Conservation (phyloP, 208 protist species). For the Leishmania martiniquensis region DNA sequence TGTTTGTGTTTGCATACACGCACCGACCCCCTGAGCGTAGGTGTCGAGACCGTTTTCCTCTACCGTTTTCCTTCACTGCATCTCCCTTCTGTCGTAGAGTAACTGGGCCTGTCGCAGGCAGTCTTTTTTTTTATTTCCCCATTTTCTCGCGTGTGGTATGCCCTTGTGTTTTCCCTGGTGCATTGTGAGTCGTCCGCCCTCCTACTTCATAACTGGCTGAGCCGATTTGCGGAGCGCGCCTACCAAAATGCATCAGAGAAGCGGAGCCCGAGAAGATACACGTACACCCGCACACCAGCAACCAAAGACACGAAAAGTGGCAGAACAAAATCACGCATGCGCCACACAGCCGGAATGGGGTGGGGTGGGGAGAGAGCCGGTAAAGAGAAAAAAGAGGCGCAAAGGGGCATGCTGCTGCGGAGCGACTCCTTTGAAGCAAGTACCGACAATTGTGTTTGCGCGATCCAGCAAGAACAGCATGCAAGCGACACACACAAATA, state of each 20-base stretch:
- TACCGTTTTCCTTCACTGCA: background rate
- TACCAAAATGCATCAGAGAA: too few species aligned
- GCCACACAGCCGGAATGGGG: background rate
- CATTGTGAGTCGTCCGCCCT: background rate
- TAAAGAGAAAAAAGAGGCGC: background rate
- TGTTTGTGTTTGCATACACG: too few species aligned
- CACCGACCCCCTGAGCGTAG: too few species aligned
- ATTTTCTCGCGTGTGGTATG: background rate
- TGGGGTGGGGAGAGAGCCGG: background rate
- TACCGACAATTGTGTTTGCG: background rate
- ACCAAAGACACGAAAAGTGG: background rate
- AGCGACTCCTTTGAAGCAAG: background rate
- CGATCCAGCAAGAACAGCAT: background rate
- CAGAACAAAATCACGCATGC: background rate
- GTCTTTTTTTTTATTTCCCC: background rate
- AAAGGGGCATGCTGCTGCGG: background rate
- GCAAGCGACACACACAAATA: background rate
- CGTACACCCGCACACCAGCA: background rate
- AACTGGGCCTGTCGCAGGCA: background rate
- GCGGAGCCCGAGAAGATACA: background rate
- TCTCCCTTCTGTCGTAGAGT: background rate
- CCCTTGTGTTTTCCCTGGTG: background rate
- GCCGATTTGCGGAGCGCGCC: too few species aligned
- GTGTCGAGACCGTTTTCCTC: background rate
- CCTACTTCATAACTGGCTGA: background rate